phyloP scores from a whole-genome alignment of 2,329 filamentous ascomycete genomes.

The Ilyonectria sp. region DNA sequence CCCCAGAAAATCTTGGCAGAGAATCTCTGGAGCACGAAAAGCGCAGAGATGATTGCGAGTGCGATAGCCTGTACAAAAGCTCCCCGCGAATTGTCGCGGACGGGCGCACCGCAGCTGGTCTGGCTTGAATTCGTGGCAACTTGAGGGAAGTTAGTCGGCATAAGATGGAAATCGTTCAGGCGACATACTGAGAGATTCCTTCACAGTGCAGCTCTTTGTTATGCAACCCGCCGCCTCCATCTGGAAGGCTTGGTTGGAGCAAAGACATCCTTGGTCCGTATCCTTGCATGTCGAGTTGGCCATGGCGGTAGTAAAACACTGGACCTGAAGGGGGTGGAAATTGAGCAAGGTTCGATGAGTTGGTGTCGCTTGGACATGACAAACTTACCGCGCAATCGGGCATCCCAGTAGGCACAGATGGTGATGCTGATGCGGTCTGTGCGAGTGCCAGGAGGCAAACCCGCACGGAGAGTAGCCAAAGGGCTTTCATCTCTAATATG shows the following conservation, averaged over 20 bases:
- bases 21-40: conserved; percentile 61
- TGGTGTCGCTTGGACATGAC: too few relatives aligned
- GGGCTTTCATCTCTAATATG: too few relatives aligned
- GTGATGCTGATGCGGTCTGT: too few relatives aligned
- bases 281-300: conserved; percentile 10
- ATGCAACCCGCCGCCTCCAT: conserved; percentile 45
- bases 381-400: too few relatives aligned
- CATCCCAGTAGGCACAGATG: too few relatives aligned
- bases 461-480: too few relatives aligned
- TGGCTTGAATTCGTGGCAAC: conserved; percentile 45
- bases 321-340: too few relatives aligned
- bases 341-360: too few relatives aligned
- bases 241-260: conserved; percentile 3
- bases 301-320: conserved; percentile 9
- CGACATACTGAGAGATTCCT: conserved; percentile 52
- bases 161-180: neutral
- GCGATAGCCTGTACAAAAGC: conserved; percentile 51
- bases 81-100: conserved; percentile 50
- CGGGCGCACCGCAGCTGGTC: conserved; percentile 47
- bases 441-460: too few relatives aligned
- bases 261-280: conserved; percentile 13
- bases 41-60: conserved; percentile 54
- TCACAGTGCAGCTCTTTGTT: conserved; percentile 47
- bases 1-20: conserved; percentile 51
- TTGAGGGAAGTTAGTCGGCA: neutral